Percentiles rank a stretch among this genome's conserved stretches.
phyloP scores from a whole-genome alignment of 148 eudicot species.

The Vaccinium myrtillus region DNA sequence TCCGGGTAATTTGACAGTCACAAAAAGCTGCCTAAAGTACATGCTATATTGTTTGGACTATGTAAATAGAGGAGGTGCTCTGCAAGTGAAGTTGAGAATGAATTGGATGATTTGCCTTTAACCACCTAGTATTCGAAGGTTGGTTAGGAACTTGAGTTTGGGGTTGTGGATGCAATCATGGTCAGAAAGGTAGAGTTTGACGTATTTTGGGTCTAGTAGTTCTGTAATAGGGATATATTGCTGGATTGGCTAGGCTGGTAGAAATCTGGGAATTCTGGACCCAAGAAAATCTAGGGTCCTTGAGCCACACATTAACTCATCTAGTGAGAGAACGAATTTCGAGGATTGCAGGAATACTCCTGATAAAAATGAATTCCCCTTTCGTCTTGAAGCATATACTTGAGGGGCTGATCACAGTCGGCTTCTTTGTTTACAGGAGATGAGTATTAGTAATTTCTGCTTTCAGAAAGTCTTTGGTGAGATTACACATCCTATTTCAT shows the following conservation, averaged over 20 bases:
- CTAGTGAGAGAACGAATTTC: background rate
- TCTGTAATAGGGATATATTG: background rate
- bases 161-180: conserved; percentile 1
- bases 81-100: background rate
- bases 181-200: background rate
- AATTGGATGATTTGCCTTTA: background rate
- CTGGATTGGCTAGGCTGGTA: background rate
- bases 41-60: background rate
- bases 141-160: background rate
- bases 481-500: background rate
- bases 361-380: background rate
- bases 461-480: background rate
- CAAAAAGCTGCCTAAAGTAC: background rate
- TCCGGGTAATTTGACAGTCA: background rate
- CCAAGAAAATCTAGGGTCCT: background rate
- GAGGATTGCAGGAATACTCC: background rate
- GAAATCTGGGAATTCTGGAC: background rate
- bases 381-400: background rate
- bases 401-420: background rate
- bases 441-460: background rate
- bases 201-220: background rate
- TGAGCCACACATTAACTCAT: background rate
- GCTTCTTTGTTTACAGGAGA: background rate
- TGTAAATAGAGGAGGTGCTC: background rate
- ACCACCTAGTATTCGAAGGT: background rate